Conservation (phyloP, 257 asterid genomes). For the Gardenia jasminoides region DNA sequence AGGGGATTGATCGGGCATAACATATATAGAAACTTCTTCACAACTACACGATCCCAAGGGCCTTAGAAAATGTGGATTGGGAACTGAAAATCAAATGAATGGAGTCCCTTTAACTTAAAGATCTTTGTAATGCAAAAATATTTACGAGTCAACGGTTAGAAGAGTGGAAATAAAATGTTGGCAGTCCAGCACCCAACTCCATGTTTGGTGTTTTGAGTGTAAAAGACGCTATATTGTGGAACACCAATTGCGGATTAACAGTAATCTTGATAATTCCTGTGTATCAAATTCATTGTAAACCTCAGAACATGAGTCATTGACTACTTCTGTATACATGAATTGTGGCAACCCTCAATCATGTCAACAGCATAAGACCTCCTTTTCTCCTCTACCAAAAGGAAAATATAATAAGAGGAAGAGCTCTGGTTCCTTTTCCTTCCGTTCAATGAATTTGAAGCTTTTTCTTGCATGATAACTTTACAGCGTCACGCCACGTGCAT, state of each 20-base stretch:
- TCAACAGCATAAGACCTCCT: not conserved
- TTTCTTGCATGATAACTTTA: not conserved
- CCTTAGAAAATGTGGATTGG: not conserved
- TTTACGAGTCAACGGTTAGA: not conserved
- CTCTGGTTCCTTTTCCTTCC: not conserved
- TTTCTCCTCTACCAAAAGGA: too few species aligned
- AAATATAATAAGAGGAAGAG: not conserved
- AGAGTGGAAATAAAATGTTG: not conserved
- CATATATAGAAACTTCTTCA: not conserved
- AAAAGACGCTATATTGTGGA: not conserved
- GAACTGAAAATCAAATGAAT: not conserved
- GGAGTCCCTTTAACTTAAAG: not conserved
- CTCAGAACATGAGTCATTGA: not conserved
- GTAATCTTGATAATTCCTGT: not conserved
- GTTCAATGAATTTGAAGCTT: not conserved
- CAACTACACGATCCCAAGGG: not conserved
- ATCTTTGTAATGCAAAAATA: not conserved
- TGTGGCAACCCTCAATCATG: constrained; percentile 10
- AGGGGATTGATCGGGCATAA: not conserved
- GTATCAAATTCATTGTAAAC: not conserved
- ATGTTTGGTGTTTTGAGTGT: not conserved
- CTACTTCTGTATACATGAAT: not conserved
- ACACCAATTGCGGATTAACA: constrained; percentile 17
- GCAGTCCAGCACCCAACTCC: not conserved
- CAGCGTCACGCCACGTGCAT: not conserved